Conservation (phyloP, 1,139 yeast genomes). For the Wickerhamomyces sp. region DNA sequence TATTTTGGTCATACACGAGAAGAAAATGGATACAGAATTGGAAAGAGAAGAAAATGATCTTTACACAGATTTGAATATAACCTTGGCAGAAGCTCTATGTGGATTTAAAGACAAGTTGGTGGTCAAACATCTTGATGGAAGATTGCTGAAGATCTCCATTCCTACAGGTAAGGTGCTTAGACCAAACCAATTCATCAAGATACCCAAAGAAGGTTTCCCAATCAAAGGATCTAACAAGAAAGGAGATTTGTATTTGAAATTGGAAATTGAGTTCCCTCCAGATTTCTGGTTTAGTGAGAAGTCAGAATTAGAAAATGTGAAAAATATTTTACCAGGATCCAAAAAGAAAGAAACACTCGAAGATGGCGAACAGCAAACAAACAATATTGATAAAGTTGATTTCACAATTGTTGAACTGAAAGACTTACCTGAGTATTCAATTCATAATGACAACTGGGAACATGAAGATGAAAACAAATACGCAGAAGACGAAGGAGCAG, state of each 20-base stretch:
- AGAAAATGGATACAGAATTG: conserved; percentile 33
- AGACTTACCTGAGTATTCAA: conserved; percentile 35
- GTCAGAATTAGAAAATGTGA: conserved; percentile 49
- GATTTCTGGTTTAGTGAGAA: conserved; percentile 76
- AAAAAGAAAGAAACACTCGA: conserved; percentile 25
- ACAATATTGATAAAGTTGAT: conserved; percentile 28
- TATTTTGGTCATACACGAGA: conserved; percentile 50
- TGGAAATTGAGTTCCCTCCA: conserved; percentile 76
- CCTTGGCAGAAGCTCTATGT: conserved; percentile 75
- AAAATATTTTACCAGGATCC: conserved; percentile 46
- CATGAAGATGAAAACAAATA: conserved; percentile 10
- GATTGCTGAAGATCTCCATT: conserved; percentile 59
- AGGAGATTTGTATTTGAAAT: conserved; percentile 72
- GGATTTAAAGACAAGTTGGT: conserved; percentile 66
- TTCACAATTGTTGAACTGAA: conserved; percentile 30
- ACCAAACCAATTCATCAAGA: conserved; percentile 68
- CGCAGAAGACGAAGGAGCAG: conserved; percentile 24
- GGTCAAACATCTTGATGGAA: conserved; percentile 75
- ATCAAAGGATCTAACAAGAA: conserved; percentile 33
- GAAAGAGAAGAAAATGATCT: conserved; percentile 61
- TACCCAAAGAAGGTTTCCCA: conserved; percentile 88
- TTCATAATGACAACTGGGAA: conserved; percentile 23
- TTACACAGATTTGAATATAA: conserved; percentile 51
- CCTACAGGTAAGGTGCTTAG: conserved; percentile 74
- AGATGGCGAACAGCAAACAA: conserved; percentile 31